phyloP scores from a whole-genome alignment of 129 eudicot species.

The Chrysanthemum seticuspe region DNA sequence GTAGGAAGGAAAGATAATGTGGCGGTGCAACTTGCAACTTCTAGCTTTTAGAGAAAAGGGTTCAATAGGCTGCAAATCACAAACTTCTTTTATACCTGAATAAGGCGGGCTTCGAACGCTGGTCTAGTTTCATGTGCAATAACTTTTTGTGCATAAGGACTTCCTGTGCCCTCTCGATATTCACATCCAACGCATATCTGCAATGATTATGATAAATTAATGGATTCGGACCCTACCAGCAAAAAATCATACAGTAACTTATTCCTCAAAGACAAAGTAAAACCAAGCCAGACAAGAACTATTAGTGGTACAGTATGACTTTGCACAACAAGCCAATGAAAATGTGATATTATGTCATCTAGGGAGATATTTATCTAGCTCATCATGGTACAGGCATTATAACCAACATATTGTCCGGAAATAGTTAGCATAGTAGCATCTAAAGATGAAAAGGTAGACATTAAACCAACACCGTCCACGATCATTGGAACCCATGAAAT shows the following conservation, averaged over 20 bases:
- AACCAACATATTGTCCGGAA: not conserved
- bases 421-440: not conserved
- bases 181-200: constrained; percentile 93
- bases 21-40: too few species aligned
- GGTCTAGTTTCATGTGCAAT: constrained; percentile 63
- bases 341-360: not conserved
- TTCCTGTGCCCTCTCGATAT: constrained; percentile 76
- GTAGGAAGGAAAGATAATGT: too few species aligned
- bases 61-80: constrained; percentile 8
- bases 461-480: too few species aligned
- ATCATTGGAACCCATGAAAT: constrained; percentile 25
- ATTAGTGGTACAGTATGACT: constrained; percentile 5
- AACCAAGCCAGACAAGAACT: constrained; percentile 3
- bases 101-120: constrained; percentile 71
- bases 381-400: not conserved
- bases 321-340: constrained; percentile 1
- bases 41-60: too few species aligned
- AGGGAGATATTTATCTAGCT: not conserved
- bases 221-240: not conserved
- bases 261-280: constrained; percentile 25
- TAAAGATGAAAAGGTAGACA: too few species aligned
- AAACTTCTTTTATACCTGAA: constrained; percentile 54
- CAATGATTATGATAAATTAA: constrained; percentile 13
- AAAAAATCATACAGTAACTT: constrained; percentile 1
- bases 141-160: constrained; percentile 79